Evolutionary conservation across 805 yeast species (phyloP).

Genomic region (Zygoascus ofunaensis): DNA sequence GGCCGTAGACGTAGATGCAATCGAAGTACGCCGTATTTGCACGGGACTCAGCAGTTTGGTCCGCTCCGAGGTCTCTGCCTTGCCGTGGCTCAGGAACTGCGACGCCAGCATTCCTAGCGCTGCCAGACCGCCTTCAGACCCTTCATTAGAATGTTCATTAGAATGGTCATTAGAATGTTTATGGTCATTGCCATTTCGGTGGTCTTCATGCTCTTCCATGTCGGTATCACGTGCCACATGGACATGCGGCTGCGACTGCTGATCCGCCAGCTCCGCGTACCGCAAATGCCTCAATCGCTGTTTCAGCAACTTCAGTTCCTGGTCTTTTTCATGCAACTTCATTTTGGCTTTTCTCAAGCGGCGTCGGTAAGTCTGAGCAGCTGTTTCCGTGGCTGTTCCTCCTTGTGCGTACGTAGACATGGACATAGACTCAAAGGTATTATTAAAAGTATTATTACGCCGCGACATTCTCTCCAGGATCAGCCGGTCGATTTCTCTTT

Average conservation of each 20-base stretch:
- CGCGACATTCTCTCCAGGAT: conserved; percentile 20
- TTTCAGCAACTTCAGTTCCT: conserved; percentile 35
- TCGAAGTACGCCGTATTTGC: too few species aligned
- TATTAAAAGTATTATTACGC: too few species aligned
- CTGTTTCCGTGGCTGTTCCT: conserved; percentile 18
- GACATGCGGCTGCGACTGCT: conserved; percentile 6
- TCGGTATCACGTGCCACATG: conserved; percentile 4
- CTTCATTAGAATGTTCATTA: neutral
- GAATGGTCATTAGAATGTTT: conserved; percentile 1
- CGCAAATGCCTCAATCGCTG: conserved; percentile 23
- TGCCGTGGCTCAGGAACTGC: conserved; percentile 40
- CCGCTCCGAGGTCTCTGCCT: too few species aligned
- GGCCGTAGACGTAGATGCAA: neutral
- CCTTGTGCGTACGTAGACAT: neutral
- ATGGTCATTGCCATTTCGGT: conserved; percentile 8
- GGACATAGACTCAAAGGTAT: neutral
- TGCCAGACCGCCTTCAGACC: conserved; percentile 35
- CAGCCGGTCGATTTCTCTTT: conserved; percentile 40
- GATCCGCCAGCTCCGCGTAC: conserved; percentile 11
- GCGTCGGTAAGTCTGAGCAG: conserved; percentile 27
- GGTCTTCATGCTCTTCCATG: conserved; percentile 6
- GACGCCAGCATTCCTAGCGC: conserved; percentile 48
- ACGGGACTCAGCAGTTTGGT: too few species aligned
- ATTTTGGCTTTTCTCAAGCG: conserved; percentile 35
- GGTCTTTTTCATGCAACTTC: conserved; percentile 37